Conservation (phyloP, 2,329 filamentous ascomycete species). For the Ascochyta rabiei region DNA sequence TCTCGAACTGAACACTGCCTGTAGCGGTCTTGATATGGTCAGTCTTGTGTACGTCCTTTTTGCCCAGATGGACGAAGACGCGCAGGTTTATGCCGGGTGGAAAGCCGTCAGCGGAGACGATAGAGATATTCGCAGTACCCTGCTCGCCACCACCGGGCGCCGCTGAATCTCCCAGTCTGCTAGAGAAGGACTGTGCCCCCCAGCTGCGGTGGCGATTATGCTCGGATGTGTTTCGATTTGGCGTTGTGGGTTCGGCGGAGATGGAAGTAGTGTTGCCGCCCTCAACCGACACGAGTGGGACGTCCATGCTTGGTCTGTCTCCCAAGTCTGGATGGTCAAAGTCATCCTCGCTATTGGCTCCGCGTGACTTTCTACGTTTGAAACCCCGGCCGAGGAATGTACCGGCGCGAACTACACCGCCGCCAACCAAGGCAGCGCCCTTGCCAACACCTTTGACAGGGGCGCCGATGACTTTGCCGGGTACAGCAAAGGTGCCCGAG, state of each 20-base stretch:
- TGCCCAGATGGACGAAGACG: constrained; percentile 70
- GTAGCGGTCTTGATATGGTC: constrained; percentile 80
- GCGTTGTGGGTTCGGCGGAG: constrained; percentile 19
- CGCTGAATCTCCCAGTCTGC: constrained; percentile 37
- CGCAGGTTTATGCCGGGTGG: constrained; percentile 79
- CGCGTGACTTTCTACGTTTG: constrained; percentile 70
- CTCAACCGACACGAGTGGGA: constrained; percentile 43
- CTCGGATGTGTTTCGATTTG: constrained; percentile 38
- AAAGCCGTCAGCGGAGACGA: constrained; percentile 80
- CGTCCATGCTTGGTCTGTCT: constrained; percentile 39
- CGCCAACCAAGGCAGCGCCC: constrained; percentile 73
- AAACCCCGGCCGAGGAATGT: constrained; percentile 89
- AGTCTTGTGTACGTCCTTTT: constrained; percentile 86
- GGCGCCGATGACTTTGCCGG: constrained; percentile 88
- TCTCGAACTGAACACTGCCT: constrained; percentile 62
- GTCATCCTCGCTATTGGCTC: constrained; percentile 49
- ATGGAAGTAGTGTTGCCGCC: constrained; percentile 19
- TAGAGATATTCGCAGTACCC: constrained; percentile 79
- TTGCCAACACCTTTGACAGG: constrained; percentile 92
- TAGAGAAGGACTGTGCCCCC: constrained; percentile 51
- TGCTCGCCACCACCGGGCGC: constrained; percentile 61
- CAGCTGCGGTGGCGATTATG: constrained; percentile 45
- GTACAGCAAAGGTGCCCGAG: constrained; percentile 83
- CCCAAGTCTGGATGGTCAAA: constrained; percentile 52
- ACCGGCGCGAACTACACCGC: constrained; percentile 85